These are phyloP conservation scores for Cnidoscolus chayamansa DNA, from an alignment of 441 rosid genomes.

Conservation along the genomic window DNA sequence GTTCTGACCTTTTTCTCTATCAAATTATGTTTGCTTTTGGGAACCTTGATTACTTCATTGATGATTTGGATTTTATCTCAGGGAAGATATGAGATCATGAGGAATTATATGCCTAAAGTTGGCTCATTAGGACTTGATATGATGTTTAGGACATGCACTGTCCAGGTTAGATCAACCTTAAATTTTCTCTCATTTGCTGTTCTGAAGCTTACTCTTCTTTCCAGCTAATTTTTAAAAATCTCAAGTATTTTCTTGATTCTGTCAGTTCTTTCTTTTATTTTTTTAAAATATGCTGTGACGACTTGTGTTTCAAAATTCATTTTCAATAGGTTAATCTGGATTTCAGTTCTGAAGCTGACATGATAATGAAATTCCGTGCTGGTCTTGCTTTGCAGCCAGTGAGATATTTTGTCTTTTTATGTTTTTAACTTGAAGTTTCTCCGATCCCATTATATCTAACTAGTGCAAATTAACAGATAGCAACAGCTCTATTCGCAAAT, in stretches of 20 bases:
- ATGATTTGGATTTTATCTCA: slow-evolving; percentile 43
- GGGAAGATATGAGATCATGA: slow-evolving; percentile 98
- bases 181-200: slow-evolving; percentile 1
- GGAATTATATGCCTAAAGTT: slow-evolving; percentile 98
- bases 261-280: not conserved
- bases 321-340: slow-evolving; percentile 85
- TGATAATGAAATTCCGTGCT: slow-evolving; percentile 92
- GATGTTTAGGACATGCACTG: slow-evolving; percentile 99
- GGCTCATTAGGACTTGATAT: slow-evolving; percentile 94
- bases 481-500: slow-evolving; percentile 95
- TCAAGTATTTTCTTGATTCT: slow-evolving; percentile 17
- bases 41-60: slow-evolving; percentile 7
- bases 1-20: not conserved
- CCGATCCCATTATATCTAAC: slow-evolving; percentile 28
- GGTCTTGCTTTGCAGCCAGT: slow-evolving; percentile 99
- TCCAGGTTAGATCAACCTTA: slow-evolving; percentile 62
- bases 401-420: slow-evolving; percentile 33
- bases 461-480: slow-evolving; percentile 61
- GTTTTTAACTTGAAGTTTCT: slow-evolving; percentile 17
- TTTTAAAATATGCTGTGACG: not conserved
- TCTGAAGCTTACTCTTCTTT: slow-evolving; percentile 13
- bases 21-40: slow-evolving; percentile 10
- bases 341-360: slow-evolving; percentile 92
- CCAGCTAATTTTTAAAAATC: slow-evolving; percentile 3
- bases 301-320: slow-evolving; percentile 14